phyloP scores from a whole-genome alignment of 2,329 filamentous ascomycete genomes.

The Nannizziopsis barbatae region DNA sequence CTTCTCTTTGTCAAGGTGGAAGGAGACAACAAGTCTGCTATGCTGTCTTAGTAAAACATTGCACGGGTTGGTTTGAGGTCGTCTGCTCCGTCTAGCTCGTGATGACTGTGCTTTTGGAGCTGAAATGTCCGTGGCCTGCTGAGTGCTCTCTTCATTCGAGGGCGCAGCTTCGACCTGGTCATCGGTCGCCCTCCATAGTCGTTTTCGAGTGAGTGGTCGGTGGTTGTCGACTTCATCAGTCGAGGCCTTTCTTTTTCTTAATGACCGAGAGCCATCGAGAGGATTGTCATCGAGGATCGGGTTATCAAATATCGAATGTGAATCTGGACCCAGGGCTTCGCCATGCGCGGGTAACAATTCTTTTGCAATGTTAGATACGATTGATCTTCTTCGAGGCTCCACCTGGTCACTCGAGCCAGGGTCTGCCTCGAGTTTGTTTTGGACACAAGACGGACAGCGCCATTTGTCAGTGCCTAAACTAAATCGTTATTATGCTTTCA shows the following conservation, averaged over 20 bases:
- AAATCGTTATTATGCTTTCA: background rate
- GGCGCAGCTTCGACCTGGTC: slow-evolving; percentile 16
- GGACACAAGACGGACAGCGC: slow-evolving; percentile 50
- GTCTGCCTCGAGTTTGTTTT: slow-evolving; percentile 28
- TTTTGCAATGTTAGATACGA: slow-evolving; percentile 55
- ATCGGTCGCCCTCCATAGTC: slow-evolving; percentile 27
- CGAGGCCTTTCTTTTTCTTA: slow-evolving; percentile 77
- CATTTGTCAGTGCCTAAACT: slow-evolving; percentile 46
- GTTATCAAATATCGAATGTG: slow-evolving; percentile 67
- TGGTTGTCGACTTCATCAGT: slow-evolving; percentile 49
- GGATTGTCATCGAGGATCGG: slow-evolving; percentile 61
- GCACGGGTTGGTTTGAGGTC: slow-evolving; percentile 31
- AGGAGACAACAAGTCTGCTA: slow-evolving; percentile 46
- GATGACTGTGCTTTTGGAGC: slow-evolving; percentile 24
- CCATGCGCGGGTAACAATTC: slow-evolving; percentile 61
- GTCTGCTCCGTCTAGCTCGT: slow-evolving; percentile 48
- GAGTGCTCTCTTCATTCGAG: slow-evolving; percentile 12
- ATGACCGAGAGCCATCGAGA: slow-evolving; percentile 62
- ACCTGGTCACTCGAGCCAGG: slow-evolving; percentile 16
- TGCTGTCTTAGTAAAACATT: slow-evolving; percentile 32
- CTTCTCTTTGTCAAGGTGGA: slow-evolving; percentile 47
- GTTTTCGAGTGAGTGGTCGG: slow-evolving; percentile 40
- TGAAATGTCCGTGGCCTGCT: background rate
- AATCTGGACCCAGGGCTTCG: slow-evolving; percentile 53
- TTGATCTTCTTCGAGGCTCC: slow-evolving; percentile 40